Evolutionary conservation across 441 rosid genomes (phyloP).

Genomic region (Corymbia calophylla): DNA sequence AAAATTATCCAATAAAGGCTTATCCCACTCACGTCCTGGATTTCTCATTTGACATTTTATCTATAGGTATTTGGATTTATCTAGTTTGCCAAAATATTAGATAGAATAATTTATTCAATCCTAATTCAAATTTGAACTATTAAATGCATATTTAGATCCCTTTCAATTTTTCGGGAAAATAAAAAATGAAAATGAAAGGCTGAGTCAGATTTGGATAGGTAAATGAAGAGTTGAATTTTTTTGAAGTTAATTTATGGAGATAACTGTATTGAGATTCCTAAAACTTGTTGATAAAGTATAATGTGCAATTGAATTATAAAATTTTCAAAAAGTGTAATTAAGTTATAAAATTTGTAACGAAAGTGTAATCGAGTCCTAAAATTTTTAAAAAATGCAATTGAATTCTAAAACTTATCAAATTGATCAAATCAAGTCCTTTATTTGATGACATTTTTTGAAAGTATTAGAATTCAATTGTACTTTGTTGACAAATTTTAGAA

Average conservation of each 20-base stretch:
- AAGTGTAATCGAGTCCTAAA: too few species aligned
- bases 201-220: background rate
- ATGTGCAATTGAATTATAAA: accelerated
- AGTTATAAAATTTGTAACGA: too few species aligned
- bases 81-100: accelerated
- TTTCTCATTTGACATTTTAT: background rate
- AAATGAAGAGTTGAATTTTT: background rate
- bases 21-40: accelerated
- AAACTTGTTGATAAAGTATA: too few species aligned
- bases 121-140: background rate
- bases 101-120: background rate
- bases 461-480: too few species aligned
- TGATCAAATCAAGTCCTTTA: too few species aligned
- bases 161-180: background rate
- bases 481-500: too few species aligned
- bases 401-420: too few species aligned
- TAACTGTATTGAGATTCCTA: too few species aligned
- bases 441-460: too few species aligned
- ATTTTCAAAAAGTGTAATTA: too few species aligned
- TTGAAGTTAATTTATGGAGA: background rate
- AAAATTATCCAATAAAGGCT: accelerated
- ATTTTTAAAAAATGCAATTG: too few species aligned
- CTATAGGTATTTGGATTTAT: background rate
- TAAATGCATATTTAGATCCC: accelerated
- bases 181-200: background rate